These are phyloP conservation scores for Hsuehochloa calcarea DNA, from an alignment of 176 grass and related monocot genomes.

Conservation along the genomic window DNA sequence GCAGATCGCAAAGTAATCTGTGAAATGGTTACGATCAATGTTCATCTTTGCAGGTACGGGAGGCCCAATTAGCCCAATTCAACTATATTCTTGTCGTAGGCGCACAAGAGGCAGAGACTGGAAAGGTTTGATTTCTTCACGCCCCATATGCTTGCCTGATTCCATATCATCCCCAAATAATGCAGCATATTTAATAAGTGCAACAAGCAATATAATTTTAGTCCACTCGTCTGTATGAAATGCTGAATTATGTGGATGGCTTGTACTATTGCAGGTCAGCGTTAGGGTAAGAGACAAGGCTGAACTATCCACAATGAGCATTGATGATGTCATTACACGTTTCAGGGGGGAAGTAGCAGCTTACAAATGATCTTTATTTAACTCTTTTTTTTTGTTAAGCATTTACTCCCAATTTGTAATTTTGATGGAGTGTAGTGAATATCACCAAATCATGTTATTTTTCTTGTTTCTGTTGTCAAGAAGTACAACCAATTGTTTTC, in stretches of 20 bases:
- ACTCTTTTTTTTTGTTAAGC: background rate
- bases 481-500: background rate
- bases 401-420: background rate
- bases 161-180: background rate
- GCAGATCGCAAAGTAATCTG: background rate
- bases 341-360: constrained; percentile 64
- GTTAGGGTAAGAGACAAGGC: constrained; percentile 77
- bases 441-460: background rate
- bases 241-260: background rate
- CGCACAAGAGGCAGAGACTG: constrained; percentile 73
- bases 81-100: constrained; percentile 98
- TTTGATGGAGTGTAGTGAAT: background rate
- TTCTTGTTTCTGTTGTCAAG: background rate
- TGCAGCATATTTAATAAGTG: background rate
- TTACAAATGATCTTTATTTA: constrained; percentile 45
- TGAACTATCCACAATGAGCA: constrained; percentile 50
- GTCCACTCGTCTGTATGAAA: background rate
- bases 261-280: constrained; percentile 51
- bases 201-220: background rate
- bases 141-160: background rate
- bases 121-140: constrained; percentile 45
- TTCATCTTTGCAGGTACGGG: constrained; percentile 61
- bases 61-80: constrained; percentile 88
- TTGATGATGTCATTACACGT: constrained; percentile 54
- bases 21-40: constrained; percentile 21